Evolutionary conservation across 306 rosid species (phyloP).

Genomic region (Mucuna pruriens): DNA sequence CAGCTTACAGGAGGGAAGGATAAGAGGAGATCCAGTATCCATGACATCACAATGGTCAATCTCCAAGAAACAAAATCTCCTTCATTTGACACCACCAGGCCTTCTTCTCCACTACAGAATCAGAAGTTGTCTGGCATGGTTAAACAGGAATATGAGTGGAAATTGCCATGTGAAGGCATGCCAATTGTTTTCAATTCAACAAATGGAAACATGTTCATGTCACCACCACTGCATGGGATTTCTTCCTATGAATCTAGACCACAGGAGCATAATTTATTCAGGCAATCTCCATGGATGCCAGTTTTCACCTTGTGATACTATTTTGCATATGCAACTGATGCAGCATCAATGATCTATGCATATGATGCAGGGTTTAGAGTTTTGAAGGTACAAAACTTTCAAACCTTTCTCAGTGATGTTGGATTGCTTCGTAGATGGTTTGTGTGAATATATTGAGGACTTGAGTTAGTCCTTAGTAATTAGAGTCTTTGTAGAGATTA

Average conservation of each 20-base stretch:
- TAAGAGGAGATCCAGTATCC: slow-evolving; percentile 93
- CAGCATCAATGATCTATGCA: slow-evolving; percentile 53
- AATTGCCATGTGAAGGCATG: slow-evolving; percentile 42
- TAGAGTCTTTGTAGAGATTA: slow-evolving; percentile 48
- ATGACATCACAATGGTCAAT: slow-evolving; percentile 85
- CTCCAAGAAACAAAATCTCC: slow-evolving; percentile 58
- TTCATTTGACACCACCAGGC: slow-evolving; percentile 41
- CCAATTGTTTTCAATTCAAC: slow-evolving; percentile 52
- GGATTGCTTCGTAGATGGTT: slow-evolving; percentile 42
- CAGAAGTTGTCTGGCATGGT: slow-evolving; percentile 38
- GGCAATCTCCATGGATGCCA: slow-evolving; percentile 57
- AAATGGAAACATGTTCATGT: slow-evolving; percentile 51
- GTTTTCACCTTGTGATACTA: slow-evolving; percentile 52
- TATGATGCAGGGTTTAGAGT: slow-evolving; percentile 39
- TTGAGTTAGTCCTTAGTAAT: slow-evolving; percentile 51
- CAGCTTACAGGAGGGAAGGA: slow-evolving; percentile 80
- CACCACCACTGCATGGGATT: slow-evolving; percentile 58
- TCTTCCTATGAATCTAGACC: slow-evolving; percentile 58
- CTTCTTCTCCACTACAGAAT: slow-evolving; percentile 53
- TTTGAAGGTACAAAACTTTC: slow-evolving; percentile 31
- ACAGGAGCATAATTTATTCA: slow-evolving; percentile 57
- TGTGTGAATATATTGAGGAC: slow-evolving; percentile 60
- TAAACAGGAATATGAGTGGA: slow-evolving; percentile 61
- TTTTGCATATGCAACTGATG: slow-evolving; percentile 63
- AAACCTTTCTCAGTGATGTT: slow-evolving; percentile 45